Percentiles rank a stretch among this genome's conserved stretches.
Evolutionary conservation across 78 protist genomes (phyloP).

Genomic region (Mastigamoeba balamuthi): DNA sequence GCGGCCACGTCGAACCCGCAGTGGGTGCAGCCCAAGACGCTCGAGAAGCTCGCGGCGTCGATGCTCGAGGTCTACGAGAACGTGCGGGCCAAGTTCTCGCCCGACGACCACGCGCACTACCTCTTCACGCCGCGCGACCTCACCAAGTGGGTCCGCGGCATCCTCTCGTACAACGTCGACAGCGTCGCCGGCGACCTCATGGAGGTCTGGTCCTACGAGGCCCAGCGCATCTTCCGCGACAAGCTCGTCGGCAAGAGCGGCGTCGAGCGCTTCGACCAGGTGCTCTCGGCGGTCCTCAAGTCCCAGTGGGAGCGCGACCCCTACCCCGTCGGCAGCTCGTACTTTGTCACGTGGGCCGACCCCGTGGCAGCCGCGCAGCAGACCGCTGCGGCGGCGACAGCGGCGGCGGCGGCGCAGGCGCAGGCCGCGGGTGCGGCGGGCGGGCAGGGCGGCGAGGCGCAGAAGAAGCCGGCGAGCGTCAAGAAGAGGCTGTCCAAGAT

Average conservation of each 20-base stretch:
- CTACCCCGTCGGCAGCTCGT: no score
- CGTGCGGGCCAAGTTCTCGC: constrained; percentile 17
- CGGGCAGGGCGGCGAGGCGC: no score
- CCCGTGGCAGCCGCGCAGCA: neutral
- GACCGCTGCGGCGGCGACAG: neutral
- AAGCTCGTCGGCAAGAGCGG: constrained; percentile 8
- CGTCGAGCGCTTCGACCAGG: neutral
- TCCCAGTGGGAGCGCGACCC: no score
- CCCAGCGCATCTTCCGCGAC: constrained; percentile 45
- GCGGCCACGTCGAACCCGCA: neutral
- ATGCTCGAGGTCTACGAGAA: constrained; percentile 51
- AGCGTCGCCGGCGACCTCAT: neutral
- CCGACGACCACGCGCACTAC: constrained; percentile 62
- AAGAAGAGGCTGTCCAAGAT: neutral
- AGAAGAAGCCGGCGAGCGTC: no score
- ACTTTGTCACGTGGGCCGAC: no score
- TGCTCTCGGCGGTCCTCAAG: neutral
- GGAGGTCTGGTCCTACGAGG: constrained; percentile 34
- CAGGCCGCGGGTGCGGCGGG: no score
- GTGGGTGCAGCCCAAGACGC: neutral
- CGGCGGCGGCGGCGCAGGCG: no score
- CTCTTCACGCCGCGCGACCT: constrained; percentile 74
- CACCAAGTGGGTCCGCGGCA: constrained; percentile 39
- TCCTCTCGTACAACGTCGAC: constrained; percentile 37
- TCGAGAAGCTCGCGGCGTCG: constrained; percentile 18